Evolutionary conservation across 345 rosid genomes (phyloP), one percentile per base, ranked within the genome.

Genomic region (Leavenworthia alabamica): DNA sequence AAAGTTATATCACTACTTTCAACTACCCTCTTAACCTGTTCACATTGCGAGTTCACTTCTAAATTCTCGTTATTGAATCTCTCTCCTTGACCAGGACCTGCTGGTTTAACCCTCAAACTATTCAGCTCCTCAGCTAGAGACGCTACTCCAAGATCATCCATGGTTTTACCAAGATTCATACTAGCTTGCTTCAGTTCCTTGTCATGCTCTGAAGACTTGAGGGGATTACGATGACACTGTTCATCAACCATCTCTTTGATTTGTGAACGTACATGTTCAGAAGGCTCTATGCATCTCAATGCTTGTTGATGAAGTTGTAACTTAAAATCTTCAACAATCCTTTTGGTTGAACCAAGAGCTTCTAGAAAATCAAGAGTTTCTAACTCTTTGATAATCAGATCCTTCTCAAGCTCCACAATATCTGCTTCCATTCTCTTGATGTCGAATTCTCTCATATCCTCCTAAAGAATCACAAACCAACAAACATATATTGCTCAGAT

Each of bases 321-420:
- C 83, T 93, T 93, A 28, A 86, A 53, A 31, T 89, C 96, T 67
- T 89, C 82, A 0, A 89, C 88, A n/a, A 85, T 77, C 43, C 72
- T 79, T 57, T 89, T 89, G 0, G 97, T 86, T 1, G 94, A 72
- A 37, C 85, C 96, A 7, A 93, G 84, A 52, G 84, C 97, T 78
- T 93, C 97, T 0, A 93, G 83, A 39, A 93, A 88, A 77, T 93
- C 97, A 2, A 93, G 86, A 2, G 91, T 86, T 60, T 89, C 94
- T 58, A 93, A 41, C 73, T 93, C 96, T 75, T 93, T 93, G 64
- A 93, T 84, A n/a, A 85, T 93, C 60, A 89, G 77, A 80, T 89
- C 86, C 74, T 93, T 89, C 86, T 89, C 99, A 67, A 89, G 62
- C 53, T 83, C 86, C 9, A 83, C 85, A 4, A 88, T 84, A 32